A percentile compares a stretch with the other conserved stretches of the same genome.
Conservation (phyloP, 768 basidiomycete genomes). For the Russula abietina region DNA sequence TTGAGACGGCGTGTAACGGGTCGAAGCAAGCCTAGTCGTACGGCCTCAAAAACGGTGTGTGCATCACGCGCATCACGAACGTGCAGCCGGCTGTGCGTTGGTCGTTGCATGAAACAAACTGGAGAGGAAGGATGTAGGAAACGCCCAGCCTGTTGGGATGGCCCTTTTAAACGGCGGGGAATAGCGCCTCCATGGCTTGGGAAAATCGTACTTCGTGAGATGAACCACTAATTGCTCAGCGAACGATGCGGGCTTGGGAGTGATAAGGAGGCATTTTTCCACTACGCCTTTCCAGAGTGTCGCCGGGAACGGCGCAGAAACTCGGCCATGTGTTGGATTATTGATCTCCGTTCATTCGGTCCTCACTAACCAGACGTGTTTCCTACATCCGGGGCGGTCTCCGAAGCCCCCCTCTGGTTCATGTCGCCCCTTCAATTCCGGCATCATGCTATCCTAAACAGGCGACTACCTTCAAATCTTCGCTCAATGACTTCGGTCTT, state of each 20-base stretch:
- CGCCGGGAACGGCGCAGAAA: slow-evolving; percentile 21
- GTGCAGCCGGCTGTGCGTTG: slow-evolving; percentile 60
- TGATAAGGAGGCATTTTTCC: slow-evolving; percentile 22
- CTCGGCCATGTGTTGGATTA: slow-evolving; percentile 20
- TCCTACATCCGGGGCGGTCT: slow-evolving; percentile 16
- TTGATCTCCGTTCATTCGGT: slow-evolving; percentile 23
- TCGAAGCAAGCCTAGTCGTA: slow-evolving; percentile 46
- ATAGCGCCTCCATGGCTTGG: slow-evolving; percentile 17
- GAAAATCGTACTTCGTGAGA: slow-evolving; percentile 25
- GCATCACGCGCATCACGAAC: slow-evolving; percentile 62
- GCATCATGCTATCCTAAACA: slow-evolving; percentile 12
- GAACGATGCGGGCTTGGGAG: slow-evolving; percentile 20
- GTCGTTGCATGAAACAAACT: slow-evolving; percentile 47
- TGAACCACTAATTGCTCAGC: slow-evolving; percentile 20
- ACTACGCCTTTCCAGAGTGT: slow-evolving; percentile 21
- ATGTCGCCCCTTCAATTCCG: slow-evolving; percentile 19
- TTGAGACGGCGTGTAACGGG: slow-evolving; percentile 53
- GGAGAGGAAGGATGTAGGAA: slow-evolving; percentile 34
- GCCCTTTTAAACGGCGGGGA: slow-evolving; percentile 20
- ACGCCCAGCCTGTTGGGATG: slow-evolving; percentile 12
- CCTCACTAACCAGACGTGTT: slow-evolving; percentile 19
- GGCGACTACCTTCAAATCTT: slow-evolving; percentile 1
- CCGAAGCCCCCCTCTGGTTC: slow-evolving; percentile 17
- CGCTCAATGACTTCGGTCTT: background rate
- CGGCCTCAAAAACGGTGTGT: slow-evolving; percentile 60